phyloP scores from a whole-genome alignment of 2,329 filamentous ascomycete species.

The Clarireedia monteithiana region DNA sequence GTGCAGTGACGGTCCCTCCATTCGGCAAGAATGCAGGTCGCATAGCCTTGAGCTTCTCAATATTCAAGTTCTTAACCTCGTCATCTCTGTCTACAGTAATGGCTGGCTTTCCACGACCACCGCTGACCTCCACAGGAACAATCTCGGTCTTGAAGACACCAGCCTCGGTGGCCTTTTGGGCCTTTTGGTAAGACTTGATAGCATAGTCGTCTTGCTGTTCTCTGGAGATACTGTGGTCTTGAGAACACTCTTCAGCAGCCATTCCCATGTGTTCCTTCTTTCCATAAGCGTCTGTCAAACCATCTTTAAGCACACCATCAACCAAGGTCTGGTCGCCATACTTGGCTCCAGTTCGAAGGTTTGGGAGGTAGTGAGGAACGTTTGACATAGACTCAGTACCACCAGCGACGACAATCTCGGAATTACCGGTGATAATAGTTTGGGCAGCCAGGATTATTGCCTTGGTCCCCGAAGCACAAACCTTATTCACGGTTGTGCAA shows the following conservation, averaged over 20 bases:
- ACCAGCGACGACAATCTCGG: conserved; percentile 85
- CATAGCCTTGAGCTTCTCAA: conserved; percentile 75
- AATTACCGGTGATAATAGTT: conserved; percentile 95
- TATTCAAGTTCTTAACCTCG: conserved; percentile 90
- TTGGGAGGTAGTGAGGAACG: conserved; percentile 88
- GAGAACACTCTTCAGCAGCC: conserved; percentile 82
- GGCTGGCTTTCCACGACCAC: conserved; percentile 82
- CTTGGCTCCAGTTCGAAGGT: conserved; percentile 79
- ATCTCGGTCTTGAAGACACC: conserved; percentile 84
- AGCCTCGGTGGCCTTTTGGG: conserved; percentile 73
- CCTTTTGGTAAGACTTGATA: conserved; percentile 90
- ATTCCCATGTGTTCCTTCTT: conserved; percentile 97
- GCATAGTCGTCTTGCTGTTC: conserved; percentile 93
- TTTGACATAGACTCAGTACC: conserved; percentile 99
- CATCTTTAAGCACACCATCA: conserved; percentile 90
- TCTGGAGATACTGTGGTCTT: conserved; percentile 72
- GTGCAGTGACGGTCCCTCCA: conserved; percentile 84
- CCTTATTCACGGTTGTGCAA: conserved; percentile 96
- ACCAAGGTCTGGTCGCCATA: conserved; percentile 70
- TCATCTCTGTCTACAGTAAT: conserved; percentile 79
- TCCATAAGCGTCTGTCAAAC: conserved; percentile 83
- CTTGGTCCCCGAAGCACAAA: conserved; percentile 93
- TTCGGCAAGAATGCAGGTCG: conserved; percentile 75
- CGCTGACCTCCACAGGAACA: conserved; percentile 77
- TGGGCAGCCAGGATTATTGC: conserved; percentile 90